These are phyloP conservation scores for Cercospora zeae-maydis DNA, from an alignment of 2,329 filamentous ascomycete species.

Conservation along the genomic window DNA sequence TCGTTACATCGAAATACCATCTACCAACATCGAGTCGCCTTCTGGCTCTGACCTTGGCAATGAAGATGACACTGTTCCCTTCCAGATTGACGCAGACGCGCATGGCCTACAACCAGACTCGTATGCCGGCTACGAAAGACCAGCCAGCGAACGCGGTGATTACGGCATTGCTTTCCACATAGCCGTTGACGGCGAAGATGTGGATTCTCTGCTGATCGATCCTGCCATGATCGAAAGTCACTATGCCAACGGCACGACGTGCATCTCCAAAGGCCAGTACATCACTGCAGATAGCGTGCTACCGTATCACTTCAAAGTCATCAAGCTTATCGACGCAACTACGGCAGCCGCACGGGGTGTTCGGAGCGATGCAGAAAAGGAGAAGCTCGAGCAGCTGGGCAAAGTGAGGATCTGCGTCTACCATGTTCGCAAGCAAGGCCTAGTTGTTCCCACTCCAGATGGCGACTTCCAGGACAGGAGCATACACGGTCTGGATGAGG, in stretches of 20 bases:
- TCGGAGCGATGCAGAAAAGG: not conserved
- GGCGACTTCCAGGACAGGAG: not conserved
- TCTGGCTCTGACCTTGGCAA: not conserved
- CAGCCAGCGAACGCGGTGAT: not conserved
- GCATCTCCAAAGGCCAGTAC: slow-evolving; percentile 9
- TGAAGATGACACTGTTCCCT: not conserved
- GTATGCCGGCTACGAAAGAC: not conserved
- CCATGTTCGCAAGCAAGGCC: not conserved
- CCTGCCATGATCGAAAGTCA: not conserved
- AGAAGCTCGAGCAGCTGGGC: slow-evolving; percentile 3
- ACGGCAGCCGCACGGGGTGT: not conserved
- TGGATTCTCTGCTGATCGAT: not conserved
- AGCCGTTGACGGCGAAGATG: slow-evolving; percentile 4
- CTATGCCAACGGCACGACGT: slow-evolving; percentile 2
- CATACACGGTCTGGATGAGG: not conserved
- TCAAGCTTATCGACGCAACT: not conserved
- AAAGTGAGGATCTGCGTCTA: slow-evolving; percentile 10
- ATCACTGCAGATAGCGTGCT: not conserved
- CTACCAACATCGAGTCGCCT: not conserved
- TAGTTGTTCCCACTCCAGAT: not conserved
- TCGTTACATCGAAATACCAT: not conserved
- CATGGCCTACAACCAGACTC: not conserved
- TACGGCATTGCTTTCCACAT: not conserved
- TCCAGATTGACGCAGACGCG: not conserved
- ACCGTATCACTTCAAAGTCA: slow-evolving; percentile 9